Base-by-base conservation (phyloP, 805 yeast species). In the Clavispora carvajalis region DNA sequence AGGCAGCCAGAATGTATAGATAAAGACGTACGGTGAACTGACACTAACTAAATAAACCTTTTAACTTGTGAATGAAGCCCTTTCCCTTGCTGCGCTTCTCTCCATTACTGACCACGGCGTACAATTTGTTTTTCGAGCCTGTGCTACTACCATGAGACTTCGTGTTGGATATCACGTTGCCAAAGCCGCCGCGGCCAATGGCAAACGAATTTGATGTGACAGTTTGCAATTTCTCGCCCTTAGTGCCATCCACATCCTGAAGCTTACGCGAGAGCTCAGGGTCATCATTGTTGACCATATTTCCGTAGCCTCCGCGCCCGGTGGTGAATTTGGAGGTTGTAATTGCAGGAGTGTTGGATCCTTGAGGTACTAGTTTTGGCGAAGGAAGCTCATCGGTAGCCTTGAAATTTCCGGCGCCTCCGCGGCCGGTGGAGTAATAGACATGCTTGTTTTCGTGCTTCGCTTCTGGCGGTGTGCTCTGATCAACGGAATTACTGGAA, bases 261-360 rank as follows among this genome's bases (percentile, higher is more conserved):
- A 84, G 73, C 48, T 69, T 72, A 45, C 89, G 67, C 5, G 86
- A 72, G 36, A 76, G 52, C 36, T 71, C 69, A 1, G 82, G 76
- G 55, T 82, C 79, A 25, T 69, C 69, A 58, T 82, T 83, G 46
- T 67, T 71, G 40, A 79, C 63, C 85, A 83, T 83, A 53, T 83
- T 83, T 5, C 91, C 91, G 37, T 76, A 80, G 6, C 91, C 91
- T 6, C 91, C 91, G 48, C 91, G 70, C 16, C 90, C 91, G 1
- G 89, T 83, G 19, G 85, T 73, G 53, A 77, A 75, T 19, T 76
- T 73, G 22, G 75, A 73, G 15, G 75, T 74, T 18, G 75, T 58
- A 23, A 79, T 65, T 51, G 66, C 73, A 21, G 89, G 88, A 12
- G 84, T 77, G 46, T 73, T 76, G 4, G 80, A 72, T 3, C 85